Base-by-base conservation (phyloP, 768 basidiomycete species). In the Naematelia aurantialba region DNA sequence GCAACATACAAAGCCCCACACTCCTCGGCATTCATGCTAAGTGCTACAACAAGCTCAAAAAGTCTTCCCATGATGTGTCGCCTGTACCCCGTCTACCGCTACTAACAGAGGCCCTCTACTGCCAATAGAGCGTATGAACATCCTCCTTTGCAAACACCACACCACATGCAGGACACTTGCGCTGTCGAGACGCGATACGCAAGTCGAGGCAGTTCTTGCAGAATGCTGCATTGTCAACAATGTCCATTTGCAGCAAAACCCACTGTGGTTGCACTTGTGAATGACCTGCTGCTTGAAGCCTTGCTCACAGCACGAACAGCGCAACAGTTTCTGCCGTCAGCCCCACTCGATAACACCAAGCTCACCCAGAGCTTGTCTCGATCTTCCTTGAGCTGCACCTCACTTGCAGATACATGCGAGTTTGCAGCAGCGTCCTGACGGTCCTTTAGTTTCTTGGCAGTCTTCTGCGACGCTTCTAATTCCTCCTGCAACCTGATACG, bases 121-220 rank as follows among this genome's bases (percentile, higher is more conserved):
- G 85, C 75, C 87, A 85, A 67, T 80, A 85, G 29, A 87, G 72
- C 11, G 81, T 79, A 68, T 84, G 82, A n/a, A 91, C 89, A 62
- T 98, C 92, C 50, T 85, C 86, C 66, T 86, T 84, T 3, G 87
- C 86, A 78, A 98, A 98, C 1, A 82, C 77, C 29, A 87, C 70
- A 62, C 87, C 87, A 74, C 93, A 98, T 4, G 87, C 86, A 22
- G 92, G 92, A 78, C 93, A 98, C 76, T 93, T 93, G 25, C 93
- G 86, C 74, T 96, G 92, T 59, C 93, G 85, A 14, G 89, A 91
- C 25, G 87, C 79, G 66, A 97, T 82, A 44, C 94, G 87, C n/a
- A 85, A 81, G 62, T 96, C 92, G 30, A 97, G 72, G 88, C 96
- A 55, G 26, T 79, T 67, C 26, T 72, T 75, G 69, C 79, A 79